These are phyloP conservation scores for Geosmithia flava DNA, from an alignment of 2,329 filamentous ascomycete genomes.

Conservation along the genomic window DNA sequence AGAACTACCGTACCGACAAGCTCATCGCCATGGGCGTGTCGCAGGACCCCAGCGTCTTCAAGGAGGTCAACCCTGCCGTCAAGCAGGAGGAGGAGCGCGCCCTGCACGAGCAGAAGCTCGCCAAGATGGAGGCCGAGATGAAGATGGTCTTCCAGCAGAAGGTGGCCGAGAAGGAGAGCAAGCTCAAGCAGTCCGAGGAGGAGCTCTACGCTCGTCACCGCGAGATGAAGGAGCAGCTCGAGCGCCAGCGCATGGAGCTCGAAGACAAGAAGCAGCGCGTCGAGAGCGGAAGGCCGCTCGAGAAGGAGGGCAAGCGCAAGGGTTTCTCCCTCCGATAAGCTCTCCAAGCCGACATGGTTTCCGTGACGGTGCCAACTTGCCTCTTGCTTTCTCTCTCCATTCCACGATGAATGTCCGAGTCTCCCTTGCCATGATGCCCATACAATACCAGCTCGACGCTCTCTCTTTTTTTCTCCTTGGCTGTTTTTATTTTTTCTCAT, in stretches of 20 bases:
- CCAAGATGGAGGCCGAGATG: constrained; percentile 99
- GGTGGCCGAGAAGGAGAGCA: constrained; percentile 98
- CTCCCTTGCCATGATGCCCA: constrained; percentile 38
- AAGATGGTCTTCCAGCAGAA: constrained; percentile 99
- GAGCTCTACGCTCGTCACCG: constrained; percentile 95
- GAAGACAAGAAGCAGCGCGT: constrained; percentile 97
- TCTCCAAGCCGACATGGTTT: constrained; percentile 2
- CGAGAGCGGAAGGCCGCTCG: constrained; percentile 89
- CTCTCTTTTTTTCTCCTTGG: constrained; percentile 33
- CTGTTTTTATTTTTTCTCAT: constrained; percentile 16
- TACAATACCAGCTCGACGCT: constrained; percentile 46
- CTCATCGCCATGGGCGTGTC: constrained; percentile 96
- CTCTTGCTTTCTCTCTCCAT: constrained; percentile 10
- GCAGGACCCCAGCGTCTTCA: constrained; percentile 98
- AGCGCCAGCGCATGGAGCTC: constrained; percentile 85
- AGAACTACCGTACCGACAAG: constrained; percentile 99
- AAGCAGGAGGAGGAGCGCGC: constrained; percentile 99
- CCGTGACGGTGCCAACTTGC: constrained; percentile 1
- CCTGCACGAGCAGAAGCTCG: constrained; percentile 97
- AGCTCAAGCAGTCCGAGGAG: constrained; percentile 98
- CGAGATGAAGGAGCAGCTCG: constrained; percentile 99
- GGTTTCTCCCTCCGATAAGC: constrained; percentile 93
- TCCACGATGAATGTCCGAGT: constrained; percentile 43
- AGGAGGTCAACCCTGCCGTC: constrained; percentile 99
- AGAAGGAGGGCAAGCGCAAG: constrained; percentile 98